A percentile compares a stretch with the other conserved stretches of the same genome.
These are phyloP conservation scores for Fraxinus angustifolia DNA, from an alignment of 305 asterid genomes.

Conservation along the genomic window DNA sequence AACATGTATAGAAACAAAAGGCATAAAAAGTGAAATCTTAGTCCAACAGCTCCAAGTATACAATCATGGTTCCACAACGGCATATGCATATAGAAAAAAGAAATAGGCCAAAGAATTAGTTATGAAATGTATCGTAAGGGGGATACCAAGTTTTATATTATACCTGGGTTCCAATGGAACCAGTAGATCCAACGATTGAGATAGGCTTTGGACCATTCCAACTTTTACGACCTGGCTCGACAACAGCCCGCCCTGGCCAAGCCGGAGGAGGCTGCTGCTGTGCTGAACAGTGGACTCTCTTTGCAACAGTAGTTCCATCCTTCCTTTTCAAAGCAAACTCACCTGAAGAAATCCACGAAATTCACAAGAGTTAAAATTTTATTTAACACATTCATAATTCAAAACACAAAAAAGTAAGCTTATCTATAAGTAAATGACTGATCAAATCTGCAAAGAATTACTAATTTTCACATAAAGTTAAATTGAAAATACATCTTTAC, in stretches of 20 bases:
- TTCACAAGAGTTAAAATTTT: background rate
- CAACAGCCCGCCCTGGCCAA: slow-evolving; percentile 89
- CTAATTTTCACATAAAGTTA: background rate
- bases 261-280: slow-evolving; percentile 78
- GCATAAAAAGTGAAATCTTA: background rate
- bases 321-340: slow-evolving; percentile 61
- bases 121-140: background rate
- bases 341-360: slow-evolving; percentile 39
- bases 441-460: background rate
- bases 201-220: slow-evolving; percentile 99
- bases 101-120: background rate
- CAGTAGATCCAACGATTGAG: slow-evolving; percentile 91
- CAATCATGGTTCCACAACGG: slow-evolving; percentile 5
- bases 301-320: slow-evolving; percentile 44
- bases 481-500: background rate
- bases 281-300: slow-evolving; percentile 61
- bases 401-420: slow-evolving; percentile 2
- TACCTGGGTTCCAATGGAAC: slow-evolving; percentile 98
- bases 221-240: slow-evolving; percentile 52
- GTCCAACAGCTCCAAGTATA: background rate
- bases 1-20: background rate
- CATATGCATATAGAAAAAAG: slow-evolving; percentile 2
- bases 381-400: slow-evolving; percentile 17
- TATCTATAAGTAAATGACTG: background rate
- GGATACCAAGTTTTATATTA: background rate